Evolutionary conservation across 495 filamentous ascomycete genomes (phyloP), one percentile per base, ranked within the genome.

Genomic region (Cryomyces minteri): DNA sequence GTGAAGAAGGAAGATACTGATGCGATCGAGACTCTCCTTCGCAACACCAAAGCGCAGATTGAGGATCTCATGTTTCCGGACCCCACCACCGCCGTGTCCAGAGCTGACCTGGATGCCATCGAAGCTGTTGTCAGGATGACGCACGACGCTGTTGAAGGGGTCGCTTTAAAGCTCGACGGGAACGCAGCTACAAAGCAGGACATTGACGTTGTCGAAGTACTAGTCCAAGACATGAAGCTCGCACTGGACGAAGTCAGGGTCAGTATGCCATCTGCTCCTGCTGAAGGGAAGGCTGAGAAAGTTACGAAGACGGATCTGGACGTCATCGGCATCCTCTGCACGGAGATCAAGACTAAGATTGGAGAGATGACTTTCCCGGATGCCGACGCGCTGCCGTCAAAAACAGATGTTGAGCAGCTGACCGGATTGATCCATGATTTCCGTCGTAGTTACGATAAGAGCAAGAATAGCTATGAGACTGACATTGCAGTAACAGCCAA

Each of bases 11-110:
- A 88, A 47, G 85, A 94, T 51, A 81, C 81, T 3, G 76, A 85
- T 47, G 82, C 80, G n/a, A 85, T 95, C 45, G 86, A 94, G 58
- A 86, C 78, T 0, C 71, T 95, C 40, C 71, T 95, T 25, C 73
- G 79, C 41, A 88, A 86, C 55, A 84, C 83, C 14, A 93, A 92
- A 52, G 72, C 79, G 7, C 77, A 80, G 41, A 66, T 94, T 37
- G 87, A 94, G 32, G 84, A 86, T 32, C 63, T 90, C 39, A 67
- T 68, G 12, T 73, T 87, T 39, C 74, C 82, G 12, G 66, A 70
- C 32, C 54, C 68, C 0, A 70, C 74, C 31, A 65, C 66, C 40
- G 54, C 69, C n/a, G 76, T 81, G 4, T 79, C 71, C 44, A 82
- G 84, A 42, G 79, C 88, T 28, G 81, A 94, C 36, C 64, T 94